Evolutionary conservation across 1,284 basidiomycete species (phyloP).

Genomic region (Apiotrichum gracile): DNA sequence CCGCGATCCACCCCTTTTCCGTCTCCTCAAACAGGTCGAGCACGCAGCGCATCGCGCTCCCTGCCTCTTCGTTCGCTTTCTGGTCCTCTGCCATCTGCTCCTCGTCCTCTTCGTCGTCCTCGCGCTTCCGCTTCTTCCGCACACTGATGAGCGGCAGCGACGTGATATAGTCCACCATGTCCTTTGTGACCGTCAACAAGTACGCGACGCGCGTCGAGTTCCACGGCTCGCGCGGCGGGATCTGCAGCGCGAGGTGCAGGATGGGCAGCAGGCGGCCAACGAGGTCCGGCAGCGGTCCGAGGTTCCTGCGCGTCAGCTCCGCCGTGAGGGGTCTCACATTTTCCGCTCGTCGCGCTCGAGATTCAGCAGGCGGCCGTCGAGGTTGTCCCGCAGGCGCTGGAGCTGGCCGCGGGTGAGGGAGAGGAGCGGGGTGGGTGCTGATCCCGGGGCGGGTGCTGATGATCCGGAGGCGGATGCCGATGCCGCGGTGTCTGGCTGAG

Average conservation of each 20-base stretch:
- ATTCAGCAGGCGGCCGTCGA: slow-evolving; percentile 22
- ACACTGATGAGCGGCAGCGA: slow-evolving; percentile 17
- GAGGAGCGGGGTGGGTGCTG: not conserved
- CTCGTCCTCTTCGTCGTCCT: too few relatives aligned
- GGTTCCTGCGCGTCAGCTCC: not conserved
- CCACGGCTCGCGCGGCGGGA: slow-evolving; percentile 24
- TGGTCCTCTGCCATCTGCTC: not conserved
- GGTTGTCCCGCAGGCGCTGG: slow-evolving; percentile 16
- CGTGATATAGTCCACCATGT: slow-evolving; percentile 19
- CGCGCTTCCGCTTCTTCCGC: not conserved
- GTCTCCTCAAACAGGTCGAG: slow-evolving; percentile 20
- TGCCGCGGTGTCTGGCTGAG: too few relatives aligned
- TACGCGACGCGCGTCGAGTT: slow-evolving; percentile 24
- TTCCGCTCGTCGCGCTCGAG: slow-evolving; percentile 34
- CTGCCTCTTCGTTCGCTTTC: slow-evolving; percentile 7
- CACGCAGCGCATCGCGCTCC: slow-evolving; percentile 12
- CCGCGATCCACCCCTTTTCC: slow-evolving; percentile 28
- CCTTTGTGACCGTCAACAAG: slow-evolving; percentile 23
- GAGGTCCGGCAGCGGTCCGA: slow-evolving; percentile 18
- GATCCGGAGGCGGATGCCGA: too few relatives aligned
- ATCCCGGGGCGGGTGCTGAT: not conserved
- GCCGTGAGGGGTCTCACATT: slow-evolving; percentile 21
- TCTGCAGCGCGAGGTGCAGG: slow-evolving; percentile 27
- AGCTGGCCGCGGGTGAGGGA: slow-evolving; percentile 23
- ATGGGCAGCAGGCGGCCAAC: slow-evolving; percentile 21